A percentile compares a stretch with the other conserved stretches of the same genome.
phyloP scores from a whole-genome alignment of 441 rosid species.

The Viola pubescens region DNA sequence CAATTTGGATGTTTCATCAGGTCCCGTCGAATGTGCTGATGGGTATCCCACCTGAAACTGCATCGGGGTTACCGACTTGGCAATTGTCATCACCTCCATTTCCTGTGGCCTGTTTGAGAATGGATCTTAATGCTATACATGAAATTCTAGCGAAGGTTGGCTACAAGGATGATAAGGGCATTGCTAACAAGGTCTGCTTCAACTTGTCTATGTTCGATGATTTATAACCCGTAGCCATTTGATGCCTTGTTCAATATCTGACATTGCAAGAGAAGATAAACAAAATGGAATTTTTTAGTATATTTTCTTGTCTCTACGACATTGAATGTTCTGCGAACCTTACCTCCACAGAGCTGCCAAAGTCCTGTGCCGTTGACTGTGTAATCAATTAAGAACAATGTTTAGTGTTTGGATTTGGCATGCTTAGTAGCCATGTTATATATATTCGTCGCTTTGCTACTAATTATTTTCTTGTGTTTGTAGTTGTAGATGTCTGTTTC shows the following conservation, averaged over 20 bases:
- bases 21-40: constrained; percentile 63
- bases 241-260: background rate
- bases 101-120: constrained; percentile 80
- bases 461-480: background rate
- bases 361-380: too few species aligned
- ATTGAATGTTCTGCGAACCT: background rate
- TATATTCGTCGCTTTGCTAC: background rate
- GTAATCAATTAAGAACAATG: background rate
- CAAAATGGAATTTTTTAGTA: too few species aligned
- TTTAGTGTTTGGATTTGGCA: background rate
- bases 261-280: too few species aligned
- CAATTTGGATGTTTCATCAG: constrained; percentile 28
- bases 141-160: constrained; percentile 73
- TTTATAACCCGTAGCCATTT: background rate
- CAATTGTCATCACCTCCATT: constrained; percentile 53
- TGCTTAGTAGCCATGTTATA: too few species aligned
- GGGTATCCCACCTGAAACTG: constrained; percentile 62
- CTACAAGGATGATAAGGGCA: constrained; percentile 82
- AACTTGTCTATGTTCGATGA: background rate
- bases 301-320: background rate
- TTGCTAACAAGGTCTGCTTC: constrained; percentile 61
- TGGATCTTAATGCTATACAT: constrained; percentile 79
- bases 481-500: background rate
- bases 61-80: constrained; percentile 28
- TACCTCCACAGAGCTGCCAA: background rate